These are phyloP conservation scores for Coriolopsis trogii DNA, from an alignment of 1,284 basidiomycete genomes.

Conservation along the genomic window DNA sequence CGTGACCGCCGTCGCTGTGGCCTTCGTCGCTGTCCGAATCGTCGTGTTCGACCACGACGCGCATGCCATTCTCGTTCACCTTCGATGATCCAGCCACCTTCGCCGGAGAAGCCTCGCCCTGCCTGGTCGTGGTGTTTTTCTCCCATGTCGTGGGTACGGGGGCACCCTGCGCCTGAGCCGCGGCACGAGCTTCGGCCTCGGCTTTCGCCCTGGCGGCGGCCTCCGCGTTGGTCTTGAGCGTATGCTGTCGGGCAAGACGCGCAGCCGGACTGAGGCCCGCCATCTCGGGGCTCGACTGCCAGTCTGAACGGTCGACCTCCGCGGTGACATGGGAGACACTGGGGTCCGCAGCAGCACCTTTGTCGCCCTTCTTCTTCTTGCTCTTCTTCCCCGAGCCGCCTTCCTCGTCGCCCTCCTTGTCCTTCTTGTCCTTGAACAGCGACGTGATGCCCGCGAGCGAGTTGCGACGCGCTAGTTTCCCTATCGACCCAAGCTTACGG, in stretches of 20 bases:
- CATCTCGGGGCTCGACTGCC: slow-evolving; percentile 52
- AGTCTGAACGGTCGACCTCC: slow-evolving; percentile 74
- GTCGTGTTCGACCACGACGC: slow-evolving; percentile 70
- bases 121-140: slow-evolving; percentile 70
- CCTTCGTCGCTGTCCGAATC: slow-evolving; percentile 52
- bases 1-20: slow-evolving; percentile 45
- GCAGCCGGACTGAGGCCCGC: slow-evolving; percentile 91
- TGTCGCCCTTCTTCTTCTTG: slow-evolving; percentile 56
- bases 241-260: slow-evolving; percentile 88
- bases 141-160: slow-evolving; percentile 74
- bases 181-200: slow-evolving; percentile 47
- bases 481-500: slow-evolving; percentile 92
- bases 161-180: slow-evolving; percentile 32
- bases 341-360: slow-evolving; percentile 71
- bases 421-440: slow-evolving; percentile 91
- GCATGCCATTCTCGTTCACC: slow-evolving; percentile 70
- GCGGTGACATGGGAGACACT: slow-evolving; percentile 85
- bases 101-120: slow-evolving; percentile 45
- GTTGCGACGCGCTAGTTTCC: slow-evolving; percentile 89
- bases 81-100: slow-evolving; percentile 41
- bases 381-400: slow-evolving; percentile 41
- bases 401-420: slow-evolving; percentile 60
- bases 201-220: slow-evolving; percentile 74
- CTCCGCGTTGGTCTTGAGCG: slow-evolving; percentile 82
- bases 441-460: slow-evolving; percentile 93